A percentile compares a stretch with the other conserved stretches of the same genome.
phyloP scores from a whole-genome alignment of 345 rosid species.

The Citrus unshiu region DNA sequence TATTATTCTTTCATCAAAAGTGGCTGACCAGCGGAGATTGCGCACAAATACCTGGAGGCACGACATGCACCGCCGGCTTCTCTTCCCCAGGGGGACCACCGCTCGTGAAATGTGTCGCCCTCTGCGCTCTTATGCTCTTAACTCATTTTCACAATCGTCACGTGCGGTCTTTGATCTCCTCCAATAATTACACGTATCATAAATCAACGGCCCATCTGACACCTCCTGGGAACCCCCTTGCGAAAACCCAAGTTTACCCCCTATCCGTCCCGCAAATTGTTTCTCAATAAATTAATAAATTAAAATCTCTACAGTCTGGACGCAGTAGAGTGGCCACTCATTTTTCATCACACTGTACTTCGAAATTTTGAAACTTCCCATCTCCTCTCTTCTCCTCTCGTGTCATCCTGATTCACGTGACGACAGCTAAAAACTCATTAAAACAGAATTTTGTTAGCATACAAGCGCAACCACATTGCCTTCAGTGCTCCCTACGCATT shows the following conservation, averaged over 20 bases:
- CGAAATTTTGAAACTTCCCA: slow-evolving; percentile 1
- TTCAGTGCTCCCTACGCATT: not conserved
- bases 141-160: not conserved
- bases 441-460: not conserved
- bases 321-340: not conserved
- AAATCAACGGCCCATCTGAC: slow-evolving; percentile 1
- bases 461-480: not conserved
- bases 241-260: slow-evolving; percentile 7
- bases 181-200: not conserved
- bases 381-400: not conserved
- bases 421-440: not conserved
- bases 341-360: too few species aligned
- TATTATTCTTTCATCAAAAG: too few species aligned
- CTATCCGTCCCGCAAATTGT: not conserved
- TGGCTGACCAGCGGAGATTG: not conserved
- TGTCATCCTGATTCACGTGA: slow-evolving; percentile 10
- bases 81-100: too few species aligned
- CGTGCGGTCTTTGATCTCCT: slow-evolving; percentile 1
- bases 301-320: too few species aligned
- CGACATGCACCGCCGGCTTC: slow-evolving; percentile 12
- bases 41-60: slow-evolving; percentile 4
- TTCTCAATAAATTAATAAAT: too few species aligned
- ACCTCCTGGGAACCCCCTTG: not conserved
- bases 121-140: not conserved
- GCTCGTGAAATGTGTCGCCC: not conserved